These are phyloP conservation scores for Tulasnella sp. DNA, from an alignment of 768 basidiomycete genomes.

Conservation along the genomic window DNA sequence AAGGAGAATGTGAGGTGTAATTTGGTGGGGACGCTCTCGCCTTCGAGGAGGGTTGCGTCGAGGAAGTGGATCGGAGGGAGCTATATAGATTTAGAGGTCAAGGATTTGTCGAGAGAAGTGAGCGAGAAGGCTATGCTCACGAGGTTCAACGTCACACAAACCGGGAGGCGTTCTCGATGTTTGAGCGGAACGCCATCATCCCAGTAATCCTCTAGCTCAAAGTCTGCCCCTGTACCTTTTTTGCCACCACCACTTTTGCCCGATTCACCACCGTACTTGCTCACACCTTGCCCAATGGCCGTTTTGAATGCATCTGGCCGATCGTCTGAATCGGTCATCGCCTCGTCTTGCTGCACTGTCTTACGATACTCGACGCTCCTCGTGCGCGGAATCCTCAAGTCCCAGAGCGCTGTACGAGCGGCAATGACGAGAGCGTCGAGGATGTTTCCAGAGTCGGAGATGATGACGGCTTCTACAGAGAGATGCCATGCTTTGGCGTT, in stretches of 20 bases:
- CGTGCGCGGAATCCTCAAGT: constrained; percentile 69
- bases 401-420: constrained; percentile 67
- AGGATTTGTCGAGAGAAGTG: background rate
- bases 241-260: background rate
- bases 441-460: constrained; percentile 64
- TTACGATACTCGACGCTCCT: constrained; percentile 44
- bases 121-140: constrained; percentile 34
- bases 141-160: constrained; percentile 67
- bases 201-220: constrained; percentile 81
- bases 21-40: constrained; percentile 50
- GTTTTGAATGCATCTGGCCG: constrained; percentile 7
- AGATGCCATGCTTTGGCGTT: constrained; percentile 65
- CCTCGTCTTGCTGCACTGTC: background rate
- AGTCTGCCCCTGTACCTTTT: constrained; percentile 47
- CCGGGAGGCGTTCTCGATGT: constrained; percentile 58
- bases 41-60: constrained; percentile 65
- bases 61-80: constrained; percentile 52
- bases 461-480: constrained; percentile 61
- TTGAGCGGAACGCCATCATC: constrained; percentile 64
- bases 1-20: constrained; percentile 61
- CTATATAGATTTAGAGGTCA: constrained; percentile 27
- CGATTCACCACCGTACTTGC: background rate
- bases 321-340: constrained; percentile 25
- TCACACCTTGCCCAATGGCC: constrained; percentile 15
- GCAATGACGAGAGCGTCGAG: constrained; percentile 73